phyloP scores from a whole-genome alignment of 257 asterid genomes.

The Petrea volubilis region DNA sequence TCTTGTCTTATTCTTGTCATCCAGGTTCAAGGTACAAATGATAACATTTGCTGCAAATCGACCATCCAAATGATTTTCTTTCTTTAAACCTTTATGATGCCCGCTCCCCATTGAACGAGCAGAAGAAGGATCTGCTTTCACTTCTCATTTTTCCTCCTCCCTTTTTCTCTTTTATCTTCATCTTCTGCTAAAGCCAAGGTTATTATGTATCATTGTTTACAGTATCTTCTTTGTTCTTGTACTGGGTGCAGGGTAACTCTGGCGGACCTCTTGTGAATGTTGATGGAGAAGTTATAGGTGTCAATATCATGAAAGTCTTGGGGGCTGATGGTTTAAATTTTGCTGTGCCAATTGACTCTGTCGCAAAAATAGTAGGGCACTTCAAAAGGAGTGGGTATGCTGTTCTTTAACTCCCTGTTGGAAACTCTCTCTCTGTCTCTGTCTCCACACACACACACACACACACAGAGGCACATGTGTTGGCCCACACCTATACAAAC shows the following conservation, averaged over 20 bases:
- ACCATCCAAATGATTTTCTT: not conserved
- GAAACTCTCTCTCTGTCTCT: not conserved
- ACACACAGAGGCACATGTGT: not conserved
- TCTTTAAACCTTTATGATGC: not conserved
- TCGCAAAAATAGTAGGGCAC: conserved; percentile 68
- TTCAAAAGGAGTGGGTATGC: conserved; percentile 72
- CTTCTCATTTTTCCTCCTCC: not conserved
- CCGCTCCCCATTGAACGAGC: not conserved
- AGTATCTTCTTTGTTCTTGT: conserved; percentile 2
- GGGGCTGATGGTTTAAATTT: conserved; percentile 89
- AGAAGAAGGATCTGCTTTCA: not conserved
- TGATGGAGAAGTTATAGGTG: conserved; percentile 89
- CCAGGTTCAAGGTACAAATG: not conserved
- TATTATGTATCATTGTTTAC: conserved; percentile 13
- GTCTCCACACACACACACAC: not conserved
- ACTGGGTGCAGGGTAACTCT: conserved; percentile 73
- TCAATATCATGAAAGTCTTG: conserved; percentile 70
- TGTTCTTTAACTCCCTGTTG: no score
- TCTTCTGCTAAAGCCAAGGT: conserved; percentile 6
- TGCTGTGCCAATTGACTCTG: conserved; percentile 84
- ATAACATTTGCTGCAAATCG: not conserved
- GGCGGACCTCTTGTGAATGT: conserved; percentile 90
- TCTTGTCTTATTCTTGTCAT: not conserved
- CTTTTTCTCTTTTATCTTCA: not conserved
- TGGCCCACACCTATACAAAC: not conserved